Evolutionary conservation across 352 stramenopile genomes (phyloP), one percentile per base, ranked within the genome.

Genomic region (Thalassiosira mediterranea): DNA sequence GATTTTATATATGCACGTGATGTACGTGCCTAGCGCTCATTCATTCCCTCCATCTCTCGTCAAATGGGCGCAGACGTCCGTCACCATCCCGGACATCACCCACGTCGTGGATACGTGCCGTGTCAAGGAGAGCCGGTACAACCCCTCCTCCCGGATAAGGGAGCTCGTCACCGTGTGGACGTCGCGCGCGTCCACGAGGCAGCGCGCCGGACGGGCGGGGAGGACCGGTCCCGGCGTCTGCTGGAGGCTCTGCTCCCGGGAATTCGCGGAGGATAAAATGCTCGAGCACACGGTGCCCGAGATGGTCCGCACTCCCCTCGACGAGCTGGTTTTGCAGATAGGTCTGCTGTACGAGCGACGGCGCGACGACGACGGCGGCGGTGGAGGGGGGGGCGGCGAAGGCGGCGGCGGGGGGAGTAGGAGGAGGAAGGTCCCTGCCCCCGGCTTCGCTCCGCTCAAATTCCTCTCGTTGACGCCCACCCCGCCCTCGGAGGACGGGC

Each of bases 61-160:
- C 42, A 56, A 34, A 21, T 69, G 23, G n/a, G 95, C 95, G 34
- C 95, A 98, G 81, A 98, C 96, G 32, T 98, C 95, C 17, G 94
- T 99, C 58, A 99, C 97, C 1, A 98, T 99, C 81, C 95, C 95
- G 29, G 96, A 97, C 64, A 92, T 98, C 8, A 60, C 40, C 10
- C 66, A 87, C 48, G 84, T 92, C 4, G 84, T 92, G 62, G 87
- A 92, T 57, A 75, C 79, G 11, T 91, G 93, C 15, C 77, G 79
- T 1, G 91, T 95, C 23, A 96, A 96, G 66, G 83, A 96, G 77
- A 91, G 91, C 52, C 56, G 88, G 15, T 94, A 85, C 65, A 94
- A 95, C 60, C 63, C 87, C 23, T 56, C 40, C 2, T 75, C 54
- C 4, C 49, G 80, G 29, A 90, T 88, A 19, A 80, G 77, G 48